Conservation (phyloP, 352 stramenopile genomes). For the Globisporangium parvum region DNA sequence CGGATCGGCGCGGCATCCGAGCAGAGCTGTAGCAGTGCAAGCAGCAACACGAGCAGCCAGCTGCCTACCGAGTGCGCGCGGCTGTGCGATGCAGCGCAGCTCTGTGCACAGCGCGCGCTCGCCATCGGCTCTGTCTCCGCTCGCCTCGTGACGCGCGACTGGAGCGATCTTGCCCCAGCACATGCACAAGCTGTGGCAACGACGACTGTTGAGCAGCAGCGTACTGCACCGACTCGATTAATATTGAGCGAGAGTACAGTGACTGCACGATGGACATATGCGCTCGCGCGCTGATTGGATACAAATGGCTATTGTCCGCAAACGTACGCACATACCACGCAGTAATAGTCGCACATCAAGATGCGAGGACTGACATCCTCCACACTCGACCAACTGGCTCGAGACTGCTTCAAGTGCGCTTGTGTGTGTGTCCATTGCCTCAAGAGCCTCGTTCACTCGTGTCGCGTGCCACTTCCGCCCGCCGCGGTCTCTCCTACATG, state of each 20-base stretch:
- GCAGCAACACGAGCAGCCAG: slow-evolving; percentile 6
- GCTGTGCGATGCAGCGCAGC: not conserved
- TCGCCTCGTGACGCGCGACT: not conserved
- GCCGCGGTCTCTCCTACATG: slow-evolving; percentile 53
- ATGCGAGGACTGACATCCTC: no score
- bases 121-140: no score
- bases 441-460: not conserved
- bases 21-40: not conserved
- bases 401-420: no score
- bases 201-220: no score
- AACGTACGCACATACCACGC: no score
- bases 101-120: not conserved
- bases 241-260: no score
- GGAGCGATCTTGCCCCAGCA: not conserved
- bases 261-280: no score
- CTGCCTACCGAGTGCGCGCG: not conserved
- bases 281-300: no score
- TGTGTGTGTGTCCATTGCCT: not conserved
- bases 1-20: slow-evolving; percentile 19
- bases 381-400: no score
- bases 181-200: no score
- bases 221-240: no score
- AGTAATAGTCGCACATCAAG: not conserved
- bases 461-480: not conserved
- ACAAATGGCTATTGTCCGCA: no score